phyloP scores from a whole-genome alignment of 192 early-diverging fungal genomes.

The Lobulomyces angularis region DNA sequence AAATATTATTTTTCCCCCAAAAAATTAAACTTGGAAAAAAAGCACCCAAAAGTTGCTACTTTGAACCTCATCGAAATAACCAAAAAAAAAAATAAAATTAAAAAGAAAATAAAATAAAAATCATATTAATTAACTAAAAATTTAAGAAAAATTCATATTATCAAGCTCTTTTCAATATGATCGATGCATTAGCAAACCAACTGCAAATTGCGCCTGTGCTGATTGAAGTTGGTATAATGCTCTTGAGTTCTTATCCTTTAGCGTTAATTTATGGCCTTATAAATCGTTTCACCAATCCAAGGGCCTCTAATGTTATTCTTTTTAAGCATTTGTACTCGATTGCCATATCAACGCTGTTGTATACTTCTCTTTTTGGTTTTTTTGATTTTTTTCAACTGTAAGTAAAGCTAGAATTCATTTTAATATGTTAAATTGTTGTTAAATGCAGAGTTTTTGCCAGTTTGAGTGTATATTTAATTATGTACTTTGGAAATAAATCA shows the following conservation, averaged over 20 bases:
- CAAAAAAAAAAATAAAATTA: background rate
- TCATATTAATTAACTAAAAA: background rate
- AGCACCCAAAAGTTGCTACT: constrained; percentile 42
- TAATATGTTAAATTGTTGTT: no score
- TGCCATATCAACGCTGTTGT: constrained; percentile 13
- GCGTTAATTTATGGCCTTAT: no score
- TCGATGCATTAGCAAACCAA: no score
- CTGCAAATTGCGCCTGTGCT: no score
- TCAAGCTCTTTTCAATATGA: no score
- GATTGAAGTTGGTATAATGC: no score
- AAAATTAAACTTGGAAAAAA: constrained; percentile 44
- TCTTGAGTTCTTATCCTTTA: no score
- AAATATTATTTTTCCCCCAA: no score
- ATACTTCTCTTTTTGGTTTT: constrained; percentile 19
- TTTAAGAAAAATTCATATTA: background rate
- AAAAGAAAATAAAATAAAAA: constrained; percentile 1
- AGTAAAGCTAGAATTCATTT: no score
- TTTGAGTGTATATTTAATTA: constrained; percentile 12
- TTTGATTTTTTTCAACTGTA: constrained; percentile 20
- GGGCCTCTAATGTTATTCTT: no score
- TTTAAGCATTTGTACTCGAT: constrained; percentile 39
- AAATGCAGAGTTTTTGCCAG: no score
- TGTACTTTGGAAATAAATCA: constrained; percentile 1
- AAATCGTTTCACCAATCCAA: no score
- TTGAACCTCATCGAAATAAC: constrained; percentile 27